phyloP scores from a whole-genome alignment of 2,329 filamentous ascomycete genomes.

The Purpureocillium takamizusanense region DNA sequence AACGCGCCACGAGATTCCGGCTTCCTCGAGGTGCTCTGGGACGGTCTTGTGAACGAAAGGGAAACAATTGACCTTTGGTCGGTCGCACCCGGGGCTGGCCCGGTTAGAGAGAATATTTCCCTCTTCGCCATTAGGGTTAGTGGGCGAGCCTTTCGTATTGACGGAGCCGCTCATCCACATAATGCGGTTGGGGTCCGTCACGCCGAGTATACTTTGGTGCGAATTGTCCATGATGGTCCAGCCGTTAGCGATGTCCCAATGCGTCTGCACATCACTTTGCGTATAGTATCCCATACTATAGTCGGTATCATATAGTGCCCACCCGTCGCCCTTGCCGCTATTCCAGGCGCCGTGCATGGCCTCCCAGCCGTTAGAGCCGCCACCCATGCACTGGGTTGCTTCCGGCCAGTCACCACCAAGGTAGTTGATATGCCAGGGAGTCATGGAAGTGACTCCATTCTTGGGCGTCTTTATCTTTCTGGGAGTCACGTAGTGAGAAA shows the following conservation, averaged over 20 bases:
- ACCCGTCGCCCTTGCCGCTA: slow-evolving; percentile 37
- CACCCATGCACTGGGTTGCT: slow-evolving; percentile 42
- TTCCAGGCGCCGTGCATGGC: slow-evolving; percentile 43
- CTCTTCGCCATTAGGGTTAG: slow-evolving; percentile 24
- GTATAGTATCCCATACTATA: slow-evolving; percentile 38
- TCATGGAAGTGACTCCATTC: slow-evolving; percentile 32
- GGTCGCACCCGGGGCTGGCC: slow-evolving; percentile 23
- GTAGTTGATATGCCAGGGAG: slow-evolving; percentile 41
- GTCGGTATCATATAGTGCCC: slow-evolving; percentile 21
- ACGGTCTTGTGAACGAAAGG: slow-evolving; percentile 42
- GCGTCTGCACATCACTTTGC: slow-evolving; percentile 39
- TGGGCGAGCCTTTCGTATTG: slow-evolving; percentile 31
- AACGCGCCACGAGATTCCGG: slow-evolving; percentile 38
- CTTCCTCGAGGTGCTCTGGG: slow-evolving; percentile 35
- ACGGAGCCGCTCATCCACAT: slow-evolving; percentile 29
- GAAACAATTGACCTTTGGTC: slow-evolving; percentile 34
- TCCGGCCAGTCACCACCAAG: slow-evolving; percentile 32
- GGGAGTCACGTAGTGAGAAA: neutral
- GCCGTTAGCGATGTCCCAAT: slow-evolving; percentile 44
- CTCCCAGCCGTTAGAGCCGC: slow-evolving; percentile 39
- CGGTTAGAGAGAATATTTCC: slow-evolving; percentile 39
- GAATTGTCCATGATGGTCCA: slow-evolving; percentile 28
- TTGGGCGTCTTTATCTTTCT: slow-evolving; percentile 19
- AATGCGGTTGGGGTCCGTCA: slow-evolving; percentile 37
- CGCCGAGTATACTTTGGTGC: slow-evolving; percentile 6